Percentiles rank a stretch among this genome's conserved stretches.
Evolutionary conservation across 352 stramenopile species (phyloP).

Genomic region (Plasmopara halstedii): DNA sequence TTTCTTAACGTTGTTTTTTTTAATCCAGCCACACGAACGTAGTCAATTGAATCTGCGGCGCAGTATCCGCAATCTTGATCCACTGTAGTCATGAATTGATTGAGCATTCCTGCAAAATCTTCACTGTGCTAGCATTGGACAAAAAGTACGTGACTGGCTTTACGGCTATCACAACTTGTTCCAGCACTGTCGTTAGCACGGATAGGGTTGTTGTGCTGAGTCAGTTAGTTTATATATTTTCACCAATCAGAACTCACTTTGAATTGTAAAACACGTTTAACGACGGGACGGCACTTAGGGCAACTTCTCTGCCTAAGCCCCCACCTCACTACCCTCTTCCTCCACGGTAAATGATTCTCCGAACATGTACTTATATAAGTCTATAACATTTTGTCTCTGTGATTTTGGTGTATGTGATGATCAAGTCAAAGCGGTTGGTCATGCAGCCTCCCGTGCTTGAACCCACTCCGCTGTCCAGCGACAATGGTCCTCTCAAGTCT

Average conservation of each 20-base stretch:
- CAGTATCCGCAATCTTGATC: conserved; percentile 14
- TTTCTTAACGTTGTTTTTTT: conserved; percentile 6
- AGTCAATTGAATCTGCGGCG: conserved; percentile 9
- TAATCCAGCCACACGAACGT: conserved; percentile 12
- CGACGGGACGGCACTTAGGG: conserved; percentile 13
- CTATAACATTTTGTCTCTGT: background rate
- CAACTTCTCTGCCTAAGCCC: conserved; percentile 6
- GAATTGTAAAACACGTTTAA: too few species aligned
- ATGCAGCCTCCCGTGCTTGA: conserved; percentile 42
- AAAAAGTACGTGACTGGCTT: background rate
- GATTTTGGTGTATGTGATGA: conserved; percentile 13
- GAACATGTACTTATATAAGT: background rate
- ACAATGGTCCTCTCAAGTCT: conserved; percentile 43
- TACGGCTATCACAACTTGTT: too few species aligned
- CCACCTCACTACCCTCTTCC: conserved; percentile 6
- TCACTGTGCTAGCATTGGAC: background rate
- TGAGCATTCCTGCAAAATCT: too few species aligned
- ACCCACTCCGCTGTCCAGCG: conserved; percentile 40
- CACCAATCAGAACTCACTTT: conserved; percentile 5
- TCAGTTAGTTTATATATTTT: too few species aligned
- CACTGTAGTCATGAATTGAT: too few species aligned
- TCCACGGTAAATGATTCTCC: conserved; percentile 4
- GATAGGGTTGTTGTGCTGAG: too few species aligned
- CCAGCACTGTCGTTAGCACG: too few species aligned
- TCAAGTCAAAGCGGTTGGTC: conserved; percentile 16